These are phyloP conservation scores for Euphorbia tirucalli DNA, from an alignment of 345 rosid species.

Conservation along the genomic window DNA sequence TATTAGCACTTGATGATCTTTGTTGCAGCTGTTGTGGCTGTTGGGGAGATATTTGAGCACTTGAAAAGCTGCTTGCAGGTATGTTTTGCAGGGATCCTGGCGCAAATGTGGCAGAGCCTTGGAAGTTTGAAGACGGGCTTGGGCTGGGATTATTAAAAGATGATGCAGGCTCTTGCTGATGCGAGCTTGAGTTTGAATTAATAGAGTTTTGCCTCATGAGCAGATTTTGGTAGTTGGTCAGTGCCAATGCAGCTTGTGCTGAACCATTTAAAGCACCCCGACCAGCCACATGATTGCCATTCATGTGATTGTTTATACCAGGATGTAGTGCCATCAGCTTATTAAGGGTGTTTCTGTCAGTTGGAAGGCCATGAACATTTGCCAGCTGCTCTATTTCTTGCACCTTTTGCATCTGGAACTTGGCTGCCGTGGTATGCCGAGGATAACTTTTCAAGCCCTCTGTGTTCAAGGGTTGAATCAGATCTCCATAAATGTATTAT, in stretches of 20 bases:
- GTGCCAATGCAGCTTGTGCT: constrained; percentile 80
- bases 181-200: constrained; percentile 56
- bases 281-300: constrained; percentile 45
- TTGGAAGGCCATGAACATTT: constrained; percentile 67
- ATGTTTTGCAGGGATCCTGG: constrained; percentile 63
- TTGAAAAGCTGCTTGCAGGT: constrained; percentile 45
- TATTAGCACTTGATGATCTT: constrained; percentile 40
- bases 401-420: constrained; percentile 74
- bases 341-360: constrained; percentile 76
- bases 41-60: constrained; percentile 45
- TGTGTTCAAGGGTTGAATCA: constrained; percentile 32
- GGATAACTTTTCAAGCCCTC: constrained; percentile 91
- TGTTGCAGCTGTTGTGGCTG: constrained; percentile 58
- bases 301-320: constrained; percentile 50
- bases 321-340: constrained; percentile 74
- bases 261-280: constrained; percentile 68
- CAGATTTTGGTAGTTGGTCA: constrained; percentile 68
- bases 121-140: constrained; percentile 65
- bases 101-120: constrained; percentile 47
- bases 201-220: constrained; percentile 77
- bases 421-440: constrained; percentile 48
- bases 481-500: not conserved
- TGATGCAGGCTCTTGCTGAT: constrained; percentile 61
- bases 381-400: constrained; percentile 87
- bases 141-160: constrained; percentile 53